Percentiles rank a stretch among this genome's conserved stretches.
Evolutionary conservation across 352 stramenopile genomes (phyloP).

Genomic region (Phytopythium boreale): DNA sequence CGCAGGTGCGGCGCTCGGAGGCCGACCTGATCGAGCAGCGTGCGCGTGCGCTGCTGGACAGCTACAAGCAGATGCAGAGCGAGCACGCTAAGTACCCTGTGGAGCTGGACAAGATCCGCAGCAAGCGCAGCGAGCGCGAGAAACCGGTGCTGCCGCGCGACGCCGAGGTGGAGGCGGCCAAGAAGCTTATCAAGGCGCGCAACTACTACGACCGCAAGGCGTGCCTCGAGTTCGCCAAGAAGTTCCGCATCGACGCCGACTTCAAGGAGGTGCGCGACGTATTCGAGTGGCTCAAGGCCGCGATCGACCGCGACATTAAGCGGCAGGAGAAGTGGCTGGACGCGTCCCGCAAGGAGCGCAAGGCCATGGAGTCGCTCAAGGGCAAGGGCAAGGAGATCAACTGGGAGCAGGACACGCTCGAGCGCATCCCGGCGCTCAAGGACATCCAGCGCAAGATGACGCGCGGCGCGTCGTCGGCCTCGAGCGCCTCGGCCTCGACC

Average conservation of each 20-base stretch:
- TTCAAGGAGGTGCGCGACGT: slow-evolving; percentile 84
- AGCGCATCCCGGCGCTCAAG: slow-evolving; percentile 82
- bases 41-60: slow-evolving; percentile 74
- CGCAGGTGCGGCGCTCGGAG: slow-evolving; percentile 75
- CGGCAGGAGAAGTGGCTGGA: slow-evolving; percentile 85
- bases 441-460: slow-evolving; percentile 82
- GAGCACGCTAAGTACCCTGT: slow-evolving; percentile 85
- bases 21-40: slow-evolving; percentile 83
- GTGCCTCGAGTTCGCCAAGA: slow-evolving; percentile 76
- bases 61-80: slow-evolving; percentile 87
- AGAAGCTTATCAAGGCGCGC: slow-evolving; percentile 79
- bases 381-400: slow-evolving; percentile 85
- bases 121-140: slow-evolving; percentile 69
- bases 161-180: slow-evolving; percentile 70
- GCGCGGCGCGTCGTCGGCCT: slow-evolving; percentile 35
- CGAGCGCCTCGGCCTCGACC: slow-evolving; percentile 12
- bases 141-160: slow-evolving; percentile 64
- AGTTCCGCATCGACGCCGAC: slow-evolving; percentile 79
- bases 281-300: slow-evolving; percentile 80
- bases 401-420: slow-evolving; percentile 82
- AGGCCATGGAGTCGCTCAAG: slow-evolving; percentile 81
- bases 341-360: slow-evolving; percentile 80
- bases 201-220: slow-evolving; percentile 89
- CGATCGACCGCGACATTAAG: slow-evolving; percentile 81
- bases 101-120: slow-evolving; percentile 81